phyloP scores from a whole-genome alignment of 176 grass and related monocot genomes.

The Canna indica region DNA sequence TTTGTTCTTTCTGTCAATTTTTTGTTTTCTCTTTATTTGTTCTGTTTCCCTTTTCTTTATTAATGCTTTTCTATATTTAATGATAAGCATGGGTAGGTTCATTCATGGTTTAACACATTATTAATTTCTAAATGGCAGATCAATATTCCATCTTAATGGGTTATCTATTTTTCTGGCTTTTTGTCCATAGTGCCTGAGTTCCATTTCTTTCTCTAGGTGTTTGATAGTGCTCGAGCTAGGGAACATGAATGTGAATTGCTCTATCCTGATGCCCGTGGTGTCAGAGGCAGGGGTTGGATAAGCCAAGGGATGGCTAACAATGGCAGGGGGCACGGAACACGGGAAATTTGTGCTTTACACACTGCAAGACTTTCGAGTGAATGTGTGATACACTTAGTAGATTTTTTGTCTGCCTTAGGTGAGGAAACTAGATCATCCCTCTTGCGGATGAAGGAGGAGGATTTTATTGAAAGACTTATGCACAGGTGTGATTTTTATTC shows the following conservation, averaged over 20 bases:
- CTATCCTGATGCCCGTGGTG: constrained; percentile 98
- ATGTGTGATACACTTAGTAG: constrained; percentile 85
- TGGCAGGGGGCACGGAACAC: constrained; percentile 58
- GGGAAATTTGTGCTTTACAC: constrained; percentile 91
- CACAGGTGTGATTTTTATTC: constrained; percentile 47
- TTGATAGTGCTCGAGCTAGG: constrained; percentile 88
- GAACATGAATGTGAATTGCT: constrained; percentile 92
- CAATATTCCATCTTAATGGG: background rate
- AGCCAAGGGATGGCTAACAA: constrained; percentile 71
- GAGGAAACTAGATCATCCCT: constrained; percentile 87
- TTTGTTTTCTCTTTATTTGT: background rate
- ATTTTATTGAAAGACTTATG: constrained; percentile 96
- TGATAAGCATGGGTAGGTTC: background rate
- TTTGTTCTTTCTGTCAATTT: background rate
- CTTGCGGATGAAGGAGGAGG: constrained; percentile 89
- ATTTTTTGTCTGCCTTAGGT: constrained; percentile 88
- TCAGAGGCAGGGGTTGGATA: constrained; percentile 87
- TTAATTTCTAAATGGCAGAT: background rate
- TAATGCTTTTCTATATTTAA: background rate
- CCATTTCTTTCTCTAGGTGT: constrained; percentile 49
- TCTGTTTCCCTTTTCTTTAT: background rate
- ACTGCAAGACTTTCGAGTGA: constrained; percentile 75
- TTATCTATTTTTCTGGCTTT: no score
- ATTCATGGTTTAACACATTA: background rate
- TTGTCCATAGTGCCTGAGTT: constrained; percentile 1